Base-by-base conservation (phyloP, 2,329 filamentous ascomycete genomes). In the Aureobasidium sp. region DNA sequence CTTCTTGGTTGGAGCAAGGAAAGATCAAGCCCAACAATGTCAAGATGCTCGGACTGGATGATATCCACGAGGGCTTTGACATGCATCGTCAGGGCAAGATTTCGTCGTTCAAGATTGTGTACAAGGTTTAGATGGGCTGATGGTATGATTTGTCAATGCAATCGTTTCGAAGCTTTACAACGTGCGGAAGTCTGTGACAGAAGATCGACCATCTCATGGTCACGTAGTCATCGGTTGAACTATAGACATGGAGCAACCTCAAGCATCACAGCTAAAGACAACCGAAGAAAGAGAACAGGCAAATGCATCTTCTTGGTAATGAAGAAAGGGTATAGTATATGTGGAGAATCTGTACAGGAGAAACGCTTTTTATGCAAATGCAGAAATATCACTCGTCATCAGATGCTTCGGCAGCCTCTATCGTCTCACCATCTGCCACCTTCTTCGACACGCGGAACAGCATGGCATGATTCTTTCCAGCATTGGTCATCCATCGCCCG, bases 401-500 rank as follows among this genome's bases (percentile, higher is more conserved):
- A 39, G 42, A 20, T 44, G 4, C 56, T 11, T 59, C 56, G n/a
- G 15, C 44, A 29, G 25, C 17, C 41, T 48, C 36, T 49, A 27
- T 48, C 22, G 44, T 41, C 8, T 22, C 58, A 27, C 45, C 36
- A 12, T 55, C 62, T n/a, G 57, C 34, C n/a, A 44, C 60, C 42
- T 67, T 68, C 48, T 67, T 65, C 9, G 88, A 84, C 37, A 97
- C 84, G 72, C 96, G 91, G 71, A 96, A 95, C 11, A 97, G 82
- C 27, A 94, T 83, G n/a, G 89, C 89, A 7, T 90, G 90, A 71
- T 96, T 97, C 67, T 87, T 87, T 4, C 86, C 90, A 27, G 78
- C 75, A 5, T 81, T 74, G 62, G 82, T 82, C 75, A 87, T 87
- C 91, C 91, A 97, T 65, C 89, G 82, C 4, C 91, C 94, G 45